Evolutionary conservation across 371 early-diverging fungal species (phyloP).

Genomic region (Actinomucor elegans): DNA sequence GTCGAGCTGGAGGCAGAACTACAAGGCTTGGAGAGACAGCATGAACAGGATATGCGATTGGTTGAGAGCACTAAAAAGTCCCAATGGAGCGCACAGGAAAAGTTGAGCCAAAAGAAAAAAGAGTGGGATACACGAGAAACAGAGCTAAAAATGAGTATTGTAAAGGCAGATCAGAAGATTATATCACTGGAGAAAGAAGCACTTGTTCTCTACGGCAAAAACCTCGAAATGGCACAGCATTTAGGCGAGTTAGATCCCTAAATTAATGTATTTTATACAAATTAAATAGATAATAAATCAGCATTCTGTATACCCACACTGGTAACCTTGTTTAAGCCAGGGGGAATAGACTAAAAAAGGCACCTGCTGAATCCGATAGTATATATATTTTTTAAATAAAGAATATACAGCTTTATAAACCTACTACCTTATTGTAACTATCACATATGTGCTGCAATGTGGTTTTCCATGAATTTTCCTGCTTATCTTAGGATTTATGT

Average conservation of each 20-base stretch:
- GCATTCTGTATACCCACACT: too few relatives aligned
- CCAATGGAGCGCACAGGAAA: not conserved
- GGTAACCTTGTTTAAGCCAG: too few relatives aligned
- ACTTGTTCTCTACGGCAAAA: slow-evolving; percentile 20
- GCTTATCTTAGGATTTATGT: too few relatives aligned
- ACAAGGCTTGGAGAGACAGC: slow-evolving; percentile 8
- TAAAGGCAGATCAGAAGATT: not conserved
- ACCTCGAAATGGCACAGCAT: slow-evolving; percentile 20
- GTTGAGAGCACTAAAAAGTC: too few relatives aligned
- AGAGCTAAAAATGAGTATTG: not conserved
- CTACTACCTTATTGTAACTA: too few relatives aligned
- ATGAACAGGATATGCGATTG: not conserved
- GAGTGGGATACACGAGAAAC: slow-evolving; percentile 2
- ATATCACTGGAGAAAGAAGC: slow-evolving; percentile 16
- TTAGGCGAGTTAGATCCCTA: slow-evolving; percentile 23
- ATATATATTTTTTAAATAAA: too few relatives aligned
- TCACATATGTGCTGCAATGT: too few relatives aligned
- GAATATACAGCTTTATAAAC: too few relatives aligned
- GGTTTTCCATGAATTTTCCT: too few relatives aligned
- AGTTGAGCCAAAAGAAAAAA: not conserved
- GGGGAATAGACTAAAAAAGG: too few relatives aligned
- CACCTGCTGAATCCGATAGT: too few relatives aligned
- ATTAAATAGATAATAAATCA: too few relatives aligned
- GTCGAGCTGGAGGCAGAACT: slow-evolving; percentile 25
- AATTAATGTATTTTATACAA: not conserved